Base-by-base conservation (phyloP, 345 rosid species). In the Salix exigua region DNA sequence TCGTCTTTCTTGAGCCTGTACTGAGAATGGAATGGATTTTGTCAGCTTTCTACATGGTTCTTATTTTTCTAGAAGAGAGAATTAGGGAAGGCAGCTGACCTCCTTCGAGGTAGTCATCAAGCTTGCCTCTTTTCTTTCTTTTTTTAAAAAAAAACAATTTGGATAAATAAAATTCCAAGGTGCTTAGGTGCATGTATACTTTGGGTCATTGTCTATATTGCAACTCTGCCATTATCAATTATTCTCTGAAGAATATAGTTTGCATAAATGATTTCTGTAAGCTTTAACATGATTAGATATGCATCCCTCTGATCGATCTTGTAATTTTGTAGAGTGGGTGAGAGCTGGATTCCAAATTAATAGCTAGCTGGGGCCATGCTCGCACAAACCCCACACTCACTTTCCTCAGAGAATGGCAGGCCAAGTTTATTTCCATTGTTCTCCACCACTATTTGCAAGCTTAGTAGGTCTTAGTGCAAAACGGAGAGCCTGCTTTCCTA, bases 311-410 rank as follows among this genome's bases (percentile, higher is more conserved):
- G 4, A 21, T 71, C 6, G 30, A 55, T 73, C 6, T 33, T 33
- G 37, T 33, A 33, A 33, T 61, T 40, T 12, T 63, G 38, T 26
- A 30, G 38, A 33, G 7, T 33, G 37, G 37, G 37, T 33, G 37
- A 33, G 37, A 68, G 53, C 18, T 64, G 66, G 50, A 65, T 74
- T 50, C 33, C 37, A 2, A 0, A 42, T 40, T 2, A 40, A 73
- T 9, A 55, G 67, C 66, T 66, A 33, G 37, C 37, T 5, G 37
- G 35, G 73, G 55, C 73, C 73, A 68, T 68, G 73, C 68, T 75
- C 58, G 25, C 38, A 5, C 30, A n/a, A 44, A 19, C 77, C 62
- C 77, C 70, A 73, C 76, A 2, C 1, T 65, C 12, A 7, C 33
- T 21, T 70, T 26, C 40, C 44, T 30, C 76, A 0, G 28, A 21